These are phyloP conservation scores for Magnusiomyces paraingens DNA, from an alignment of 1,139 yeast genomes.

Conservation along the genomic window DNA sequence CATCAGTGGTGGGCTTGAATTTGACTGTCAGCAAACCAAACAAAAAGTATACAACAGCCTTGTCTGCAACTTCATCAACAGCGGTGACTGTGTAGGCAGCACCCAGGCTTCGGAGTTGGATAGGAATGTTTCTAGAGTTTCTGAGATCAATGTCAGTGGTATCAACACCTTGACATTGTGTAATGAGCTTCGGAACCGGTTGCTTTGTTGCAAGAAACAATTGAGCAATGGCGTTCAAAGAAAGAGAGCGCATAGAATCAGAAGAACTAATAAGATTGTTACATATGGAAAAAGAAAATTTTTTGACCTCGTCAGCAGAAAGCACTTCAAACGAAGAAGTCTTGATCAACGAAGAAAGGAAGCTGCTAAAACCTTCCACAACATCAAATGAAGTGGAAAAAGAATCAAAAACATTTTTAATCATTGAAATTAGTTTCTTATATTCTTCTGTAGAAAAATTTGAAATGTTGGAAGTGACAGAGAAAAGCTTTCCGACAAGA, in stretches of 20 bases:
- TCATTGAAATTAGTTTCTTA: conserved; percentile 11
- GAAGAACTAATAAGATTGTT: conserved; percentile 43
- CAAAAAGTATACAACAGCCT: conserved; percentile 48
- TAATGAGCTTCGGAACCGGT: conserved; percentile 29
- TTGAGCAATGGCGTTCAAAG: conserved; percentile 40
- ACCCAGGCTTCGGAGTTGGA: conserved; percentile 61
- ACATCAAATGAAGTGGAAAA: conserved; percentile 13
- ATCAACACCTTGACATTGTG: conserved; percentile 53
- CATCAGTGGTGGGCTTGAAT: conserved; percentile 84
- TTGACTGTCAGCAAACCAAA: conserved; percentile 70
- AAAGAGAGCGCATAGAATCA: conserved; percentile 41
- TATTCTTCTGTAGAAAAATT: conserved; percentile 4
- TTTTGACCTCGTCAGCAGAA: conserved; percentile 2
- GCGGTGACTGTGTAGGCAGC: conserved; percentile 39
- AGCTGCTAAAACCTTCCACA: conserved; percentile 15
- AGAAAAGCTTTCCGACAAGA: conserved; percentile 18
- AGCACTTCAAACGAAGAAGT: conserved; percentile 4
- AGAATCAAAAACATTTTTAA: conserved; percentile 8
- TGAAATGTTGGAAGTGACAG: conserved; percentile 14
- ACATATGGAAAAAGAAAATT: conserved; percentile 13
- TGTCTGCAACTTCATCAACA: conserved; percentile 34
- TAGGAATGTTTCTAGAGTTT: conserved; percentile 69
- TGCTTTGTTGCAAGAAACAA: conserved; percentile 30
- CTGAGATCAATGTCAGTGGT: conserved; percentile 61
- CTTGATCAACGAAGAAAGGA: conserved; percentile 13